phyloP scores from a whole-genome alignment of 2,329 filamentous ascomycete species.

The Knoxdaviesia capensis region DNA sequence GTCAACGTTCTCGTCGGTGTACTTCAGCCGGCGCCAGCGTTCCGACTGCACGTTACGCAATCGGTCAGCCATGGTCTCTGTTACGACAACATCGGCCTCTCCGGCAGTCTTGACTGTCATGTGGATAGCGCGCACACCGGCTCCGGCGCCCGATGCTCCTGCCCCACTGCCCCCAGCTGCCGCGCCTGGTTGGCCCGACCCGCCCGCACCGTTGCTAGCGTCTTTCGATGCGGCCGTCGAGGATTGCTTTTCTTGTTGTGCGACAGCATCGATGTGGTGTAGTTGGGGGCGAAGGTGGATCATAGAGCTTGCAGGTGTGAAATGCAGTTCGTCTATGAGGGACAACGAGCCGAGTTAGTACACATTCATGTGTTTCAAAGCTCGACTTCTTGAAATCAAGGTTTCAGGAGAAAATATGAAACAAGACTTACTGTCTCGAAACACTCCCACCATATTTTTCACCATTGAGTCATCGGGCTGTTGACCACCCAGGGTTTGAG shows the following conservation, averaged over 20 bases:
- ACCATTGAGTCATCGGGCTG: constrained; percentile 48
- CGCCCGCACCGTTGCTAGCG: constrained; percentile 7
- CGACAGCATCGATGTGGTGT: constrained; percentile 73
- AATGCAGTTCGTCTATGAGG: constrained; percentile 56
- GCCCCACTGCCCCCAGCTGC: constrained; percentile 13
- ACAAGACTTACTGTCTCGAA: constrained; percentile 47
- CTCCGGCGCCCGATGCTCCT: constrained; percentile 6
- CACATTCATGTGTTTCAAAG: not conserved
- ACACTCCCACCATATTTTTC: constrained; percentile 86
- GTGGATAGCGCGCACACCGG: constrained; percentile 57
- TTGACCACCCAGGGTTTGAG: constrained; percentile 73
- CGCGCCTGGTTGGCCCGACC: constrained; percentile 12
- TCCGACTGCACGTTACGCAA: constrained; percentile 66
- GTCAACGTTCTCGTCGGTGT: constrained; percentile 61
- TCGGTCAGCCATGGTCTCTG: constrained; percentile 54
- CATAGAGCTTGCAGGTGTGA: constrained; percentile 65
- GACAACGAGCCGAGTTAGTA: not conserved
- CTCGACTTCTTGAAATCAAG: not conserved
- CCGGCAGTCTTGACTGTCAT: constrained; percentile 67
- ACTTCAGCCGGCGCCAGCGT: constrained; percentile 59
- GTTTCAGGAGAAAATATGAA: not conserved
- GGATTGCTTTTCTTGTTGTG: constrained; percentile 42
- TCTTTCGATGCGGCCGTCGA: constrained; percentile 15
- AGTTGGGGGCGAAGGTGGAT: constrained; percentile 83
- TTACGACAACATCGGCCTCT: constrained; percentile 42